Conservation (phyloP, 768 basidiomycete species). For the Lactarius psammicola region DNA sequence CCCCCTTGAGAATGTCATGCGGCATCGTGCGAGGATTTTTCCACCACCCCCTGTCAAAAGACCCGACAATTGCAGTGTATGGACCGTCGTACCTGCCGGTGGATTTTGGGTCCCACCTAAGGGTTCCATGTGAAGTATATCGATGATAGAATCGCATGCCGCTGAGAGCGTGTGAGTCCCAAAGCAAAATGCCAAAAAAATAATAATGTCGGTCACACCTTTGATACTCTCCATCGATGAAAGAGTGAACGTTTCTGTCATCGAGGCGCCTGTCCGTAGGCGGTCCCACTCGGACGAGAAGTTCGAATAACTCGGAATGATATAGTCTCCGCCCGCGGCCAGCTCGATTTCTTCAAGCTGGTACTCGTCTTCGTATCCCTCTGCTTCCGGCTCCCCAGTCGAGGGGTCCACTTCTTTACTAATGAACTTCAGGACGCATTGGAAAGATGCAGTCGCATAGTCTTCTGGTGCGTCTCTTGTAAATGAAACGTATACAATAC, state of each 20-base stretch:
- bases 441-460: constrained; percentile 83
- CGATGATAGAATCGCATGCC: constrained; percentile 93
- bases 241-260: constrained; percentile 92
- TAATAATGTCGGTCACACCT: constrained; percentile 59
- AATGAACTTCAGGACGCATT: constrained; percentile 88
- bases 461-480: constrained; percentile 74
- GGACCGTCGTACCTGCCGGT: constrained; percentile 70
- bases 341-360: constrained; percentile 95
- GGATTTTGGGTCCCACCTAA: constrained; percentile 88
- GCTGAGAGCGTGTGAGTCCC: constrained; percentile 47
- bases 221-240: constrained; percentile 91
- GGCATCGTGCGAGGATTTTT: constrained; percentile 90
- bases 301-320: constrained; percentile 90
- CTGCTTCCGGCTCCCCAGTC: constrained; percentile 93
- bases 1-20: constrained; percentile 92
- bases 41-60: constrained; percentile 89
- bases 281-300: constrained; percentile 97
- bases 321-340: constrained; percentile 84
- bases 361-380: constrained; percentile 99
- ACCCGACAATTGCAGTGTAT: constrained; percentile 92
- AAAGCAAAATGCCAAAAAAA: constrained; percentile 19
- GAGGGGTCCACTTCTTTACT: constrained; percentile 97
- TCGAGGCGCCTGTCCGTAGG: constrained; percentile 68
- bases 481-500: constrained; percentile 91
- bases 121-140: constrained; percentile 96